A percentile compares a stretch with the other conserved stretches of the same genome.
Conservation (phyloP, 2,329 filamentous ascomycete genomes). For the Fusarium dlaminii region DNA sequence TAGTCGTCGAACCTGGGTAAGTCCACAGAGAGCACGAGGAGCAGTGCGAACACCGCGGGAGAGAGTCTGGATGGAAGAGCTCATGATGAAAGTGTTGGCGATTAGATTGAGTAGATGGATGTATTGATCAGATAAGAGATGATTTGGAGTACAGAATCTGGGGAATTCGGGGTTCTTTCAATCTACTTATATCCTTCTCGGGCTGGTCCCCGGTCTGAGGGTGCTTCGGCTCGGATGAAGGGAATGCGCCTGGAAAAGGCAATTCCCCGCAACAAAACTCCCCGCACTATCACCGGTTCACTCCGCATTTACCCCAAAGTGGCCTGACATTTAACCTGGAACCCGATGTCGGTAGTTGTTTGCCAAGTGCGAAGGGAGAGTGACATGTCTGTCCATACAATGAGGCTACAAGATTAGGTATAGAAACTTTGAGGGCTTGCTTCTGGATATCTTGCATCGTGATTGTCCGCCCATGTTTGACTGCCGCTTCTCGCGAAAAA, state of each 20-base stretch:
- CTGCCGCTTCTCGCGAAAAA: not conserved
- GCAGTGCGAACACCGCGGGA: slow-evolving; percentile 24
- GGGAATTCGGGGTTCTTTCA: not conserved
- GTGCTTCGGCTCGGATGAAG: slow-evolving; percentile 31
- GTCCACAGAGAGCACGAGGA: slow-evolving; percentile 9
- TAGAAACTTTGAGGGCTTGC: not conserved
- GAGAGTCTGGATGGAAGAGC: slow-evolving; percentile 35
- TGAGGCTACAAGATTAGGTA: not conserved
- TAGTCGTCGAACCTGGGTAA: slow-evolving; percentile 24
- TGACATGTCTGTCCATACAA: not conserved
- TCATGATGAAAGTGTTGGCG: slow-evolving; percentile 20
- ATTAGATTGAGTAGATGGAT: not conserved
- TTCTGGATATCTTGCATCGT: not conserved
- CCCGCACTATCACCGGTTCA: slow-evolving; percentile 11
- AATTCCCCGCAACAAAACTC: slow-evolving; percentile 14
- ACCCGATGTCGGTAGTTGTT: slow-evolving; percentile 13
- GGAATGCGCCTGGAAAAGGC: slow-evolving; percentile 21
- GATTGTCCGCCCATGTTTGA: not conserved
- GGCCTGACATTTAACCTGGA: slow-evolving; percentile 9
- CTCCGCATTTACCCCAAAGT: slow-evolving; percentile 19
- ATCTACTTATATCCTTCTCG: slow-evolving; percentile 24
- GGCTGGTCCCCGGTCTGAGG: slow-evolving; percentile 11
- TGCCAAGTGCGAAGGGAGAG: not conserved
- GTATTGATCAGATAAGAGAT: not conserved
- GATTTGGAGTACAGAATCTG: not conserved